A percentile compares a stretch with the other conserved stretches of the same genome.
phyloP scores from a whole-genome alignment of 2,329 filamentous ascomycete species.

The Colletotrichum karsti region DNA sequence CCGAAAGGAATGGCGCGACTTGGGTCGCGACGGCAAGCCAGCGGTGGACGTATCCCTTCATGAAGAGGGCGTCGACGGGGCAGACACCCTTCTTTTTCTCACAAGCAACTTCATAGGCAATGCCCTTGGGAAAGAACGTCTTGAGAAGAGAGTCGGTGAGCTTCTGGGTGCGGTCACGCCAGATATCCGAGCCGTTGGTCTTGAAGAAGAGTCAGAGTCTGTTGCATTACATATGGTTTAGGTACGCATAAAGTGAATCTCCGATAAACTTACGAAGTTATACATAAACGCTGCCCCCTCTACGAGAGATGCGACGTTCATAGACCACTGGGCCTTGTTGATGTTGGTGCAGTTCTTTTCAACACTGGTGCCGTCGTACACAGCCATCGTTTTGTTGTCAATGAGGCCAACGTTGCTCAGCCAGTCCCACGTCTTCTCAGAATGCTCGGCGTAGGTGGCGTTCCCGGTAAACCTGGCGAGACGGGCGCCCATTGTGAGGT shows the following conservation, averaged over 20 bases:
- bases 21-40: slow-evolving; percentile 59
- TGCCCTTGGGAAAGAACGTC: slow-evolving; percentile 58
- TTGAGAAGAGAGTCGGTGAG: slow-evolving; percentile 45
- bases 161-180: slow-evolving; percentile 49
- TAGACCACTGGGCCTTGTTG: slow-evolving; percentile 62
- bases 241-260: neutral
- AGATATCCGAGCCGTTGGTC: slow-evolving; percentile 22
- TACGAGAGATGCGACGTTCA: slow-evolving; percentile 61
- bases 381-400: slow-evolving; percentile 60
- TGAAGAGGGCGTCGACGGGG: slow-evolving; percentile 65
- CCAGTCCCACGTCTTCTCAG: slow-evolving; percentile 67
- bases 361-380: slow-evolving; percentile 65
- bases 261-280: slow-evolving; percentile 50
- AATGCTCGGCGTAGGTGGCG: slow-evolving; percentile 63
- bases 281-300: slow-evolving; percentile 68
- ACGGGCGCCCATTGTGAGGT: slow-evolving; percentile 63
- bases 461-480: slow-evolving; percentile 70
- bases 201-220: slow-evolving; percentile 58
- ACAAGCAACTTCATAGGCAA: slow-evolving; percentile 71
- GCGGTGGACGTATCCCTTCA: slow-evolving; percentile 64
- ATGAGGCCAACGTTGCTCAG: slow-evolving; percentile 57
- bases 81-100: slow-evolving; percentile 57
- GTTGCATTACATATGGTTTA: neutral
- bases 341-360: slow-evolving; percentile 60
- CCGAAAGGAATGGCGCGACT: slow-evolving; percentile 57